Evolutionary conservation across 1,139 yeast species (phyloP), one percentile per base, ranked within the genome.

Genomic region (Tardiomyces depauwii): DNA sequence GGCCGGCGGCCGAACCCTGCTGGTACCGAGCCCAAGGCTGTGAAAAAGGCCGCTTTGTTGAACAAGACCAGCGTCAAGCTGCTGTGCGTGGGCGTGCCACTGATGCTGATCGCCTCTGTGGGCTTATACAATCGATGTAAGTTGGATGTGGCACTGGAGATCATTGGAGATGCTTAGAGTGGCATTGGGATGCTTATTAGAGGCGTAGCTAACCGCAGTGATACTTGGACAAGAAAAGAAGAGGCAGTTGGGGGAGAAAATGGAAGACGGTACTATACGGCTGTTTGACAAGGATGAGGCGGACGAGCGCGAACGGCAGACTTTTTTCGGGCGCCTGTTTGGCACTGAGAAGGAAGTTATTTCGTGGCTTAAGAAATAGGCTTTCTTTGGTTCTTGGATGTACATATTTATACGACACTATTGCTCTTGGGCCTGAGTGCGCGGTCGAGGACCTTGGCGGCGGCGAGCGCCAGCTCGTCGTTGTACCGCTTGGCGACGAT

Each of bases 241-340:
- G 42, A 65, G 65, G 2, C 79, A 74, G 52, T 59, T 66, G 16
- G 80, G 80, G 6, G 77, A 72, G 46, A 62, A 66, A 47, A 66
- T 74, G 46, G 67, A 70, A 0, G 78, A 73, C 48, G 78, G 78
- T 0, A 64, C 71, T 2, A 60, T 73, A 7, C 61, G 75, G 21
- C 57, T 68, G 46, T 76, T 73, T 57, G 59, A 65, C 9, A 70
- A 67, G 18, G 69, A 69, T 40, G 80, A 76, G 52, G 67, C 63
- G 44, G 50, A 55, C 4, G 61, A 60, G 46, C 57, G 63, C 13
- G 72, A 72, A 49, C 52, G 56, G 43, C 55, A 63, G 40, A 59
- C 69, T 18, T 64, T 69, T 67, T 47, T 69, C 19, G 69, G 73
- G 0, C 55, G 58, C 45, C 51, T 72, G 2, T 73, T 73, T 56